A percentile compares a stretch with the other conserved stretches of the same genome.
These are phyloP conservation scores for Spathaspora passalidarum DNA, from an alignment of 805 yeast species.

Conservation along the genomic window DNA sequence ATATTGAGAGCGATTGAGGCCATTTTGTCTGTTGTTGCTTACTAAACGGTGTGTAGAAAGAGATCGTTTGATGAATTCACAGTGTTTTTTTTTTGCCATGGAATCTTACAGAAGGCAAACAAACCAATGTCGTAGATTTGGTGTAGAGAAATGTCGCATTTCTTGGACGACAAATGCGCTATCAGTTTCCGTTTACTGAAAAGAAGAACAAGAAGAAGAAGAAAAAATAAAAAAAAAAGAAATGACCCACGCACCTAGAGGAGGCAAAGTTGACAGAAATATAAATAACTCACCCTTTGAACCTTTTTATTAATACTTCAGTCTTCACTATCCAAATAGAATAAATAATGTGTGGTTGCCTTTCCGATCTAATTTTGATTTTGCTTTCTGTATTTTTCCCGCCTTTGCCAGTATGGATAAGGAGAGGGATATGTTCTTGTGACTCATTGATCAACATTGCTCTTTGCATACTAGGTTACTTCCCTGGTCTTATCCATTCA, in stretches of 20 bases:
- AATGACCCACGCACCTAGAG: background rate
- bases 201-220: no score
- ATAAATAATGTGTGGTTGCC: constrained; percentile 15
- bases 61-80: no score
- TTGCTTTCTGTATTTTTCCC: constrained; percentile 64
- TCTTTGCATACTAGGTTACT: constrained; percentile 45
- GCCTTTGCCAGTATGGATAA: constrained; percentile 67
- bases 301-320: background rate
- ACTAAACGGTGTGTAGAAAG: no score
- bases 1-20: constrained; percentile 25
- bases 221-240: background rate
- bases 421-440: constrained; percentile 58
- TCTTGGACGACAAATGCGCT: no score
- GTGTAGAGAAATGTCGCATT: background rate
- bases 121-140: background rate
- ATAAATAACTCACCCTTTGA: background rate
- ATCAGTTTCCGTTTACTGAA: background rate
- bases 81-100: background rate
- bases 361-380: constrained; percentile 56
- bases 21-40: constrained; percentile 10
- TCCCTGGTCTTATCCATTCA: constrained; percentile 51
- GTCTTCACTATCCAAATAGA: background rate
- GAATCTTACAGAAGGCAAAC: background rate
- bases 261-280: background rate
- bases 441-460: constrained; percentile 46